Conservation (phyloP, 106 monocot genomes). For the Narthecium ossifragum region DNA sequence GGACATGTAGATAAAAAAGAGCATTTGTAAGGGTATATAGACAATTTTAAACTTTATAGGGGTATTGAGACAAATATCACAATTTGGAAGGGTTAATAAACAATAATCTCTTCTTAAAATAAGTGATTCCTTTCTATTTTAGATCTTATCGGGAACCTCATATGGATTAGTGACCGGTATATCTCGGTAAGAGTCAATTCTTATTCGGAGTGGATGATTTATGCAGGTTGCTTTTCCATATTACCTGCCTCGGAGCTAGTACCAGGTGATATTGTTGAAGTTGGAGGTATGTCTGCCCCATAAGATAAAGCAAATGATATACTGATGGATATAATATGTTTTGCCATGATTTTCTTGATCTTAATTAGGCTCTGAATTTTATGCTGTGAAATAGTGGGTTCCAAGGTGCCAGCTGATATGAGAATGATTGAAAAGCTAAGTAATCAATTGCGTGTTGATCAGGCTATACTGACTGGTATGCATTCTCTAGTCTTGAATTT, state of each 20-base stretch:
- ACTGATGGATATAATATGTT: not conserved
- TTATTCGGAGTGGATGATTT: too few species aligned
- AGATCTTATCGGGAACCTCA: too few species aligned
- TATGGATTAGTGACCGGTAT: too few species aligned
- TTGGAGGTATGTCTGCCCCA: constrained; percentile 92
- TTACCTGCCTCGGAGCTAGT: constrained; percentile 94
- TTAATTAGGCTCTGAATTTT: constrained; percentile 3
- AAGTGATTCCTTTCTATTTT: too few species aligned
- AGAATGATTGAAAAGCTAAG: constrained; percentile 93
- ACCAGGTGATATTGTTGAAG: constrained; percentile 99
- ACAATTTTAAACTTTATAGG: too few species aligned
- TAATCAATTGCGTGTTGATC: constrained; percentile 96
- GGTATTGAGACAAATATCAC: too few species aligned
- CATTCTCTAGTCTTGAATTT: not conserved
- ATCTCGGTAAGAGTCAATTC: too few species aligned
- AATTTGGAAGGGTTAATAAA: too few species aligned
- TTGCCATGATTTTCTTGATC: not conserved
- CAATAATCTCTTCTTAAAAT: too few species aligned
- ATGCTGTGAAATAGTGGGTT: constrained; percentile 57
- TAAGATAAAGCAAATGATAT: too few species aligned
- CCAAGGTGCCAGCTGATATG: constrained; percentile 96
- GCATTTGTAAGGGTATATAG: too few species aligned
- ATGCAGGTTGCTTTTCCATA: constrained; percentile 93
- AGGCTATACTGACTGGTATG: constrained; percentile 98
- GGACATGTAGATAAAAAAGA: too few species aligned